Evolutionary conservation across 2,329 filamentous ascomycete species (phyloP), one percentile per base, ranked within the genome.

Genomic region (Ophiostoma novo-ulmi): DNA sequence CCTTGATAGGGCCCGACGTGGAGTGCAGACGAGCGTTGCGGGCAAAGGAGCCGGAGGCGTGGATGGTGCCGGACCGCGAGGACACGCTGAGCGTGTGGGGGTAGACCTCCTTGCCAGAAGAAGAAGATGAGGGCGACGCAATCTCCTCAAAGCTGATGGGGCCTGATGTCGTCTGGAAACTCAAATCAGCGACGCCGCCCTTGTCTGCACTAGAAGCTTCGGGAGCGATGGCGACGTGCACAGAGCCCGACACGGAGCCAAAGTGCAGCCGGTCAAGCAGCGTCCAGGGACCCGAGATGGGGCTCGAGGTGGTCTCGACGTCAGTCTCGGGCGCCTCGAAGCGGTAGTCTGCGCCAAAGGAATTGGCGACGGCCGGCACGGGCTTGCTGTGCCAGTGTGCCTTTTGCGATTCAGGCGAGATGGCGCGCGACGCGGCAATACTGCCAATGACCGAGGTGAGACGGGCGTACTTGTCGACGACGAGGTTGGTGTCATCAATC

Each of bases 261-360:
- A 86, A 76, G 22, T 71, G 77, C 14, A 87, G 80, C 39, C 80
- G 76, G 74, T 86, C 83, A 75, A 82, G 83, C 1, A 87, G 78
- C 0, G 85, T 83, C 78, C 83, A 86, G 76, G 80, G 81, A 39
- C 85, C 85, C 17, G 72, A 71, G 72, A 87, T 81, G 17, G 76
- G 68, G 8, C 82, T 83, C 1, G 82, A 80, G 2, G 80, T 79
- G 22, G 84, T 83, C 36, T 76, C 73, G 17, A 83, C 78, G 38
- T 78, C 75, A 70, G 84, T 80, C 68, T 79, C 74, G 41, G 82
- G 80, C 0, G 82, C 81, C 70, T 80, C 76, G 65, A 87, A 77
- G 7, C 74, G 73, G 76, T 83, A 85, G 0, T 69, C 3, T 76
- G 77, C 0, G 78, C 44, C 22, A 36, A 70, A 70, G 22, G 22